A percentile compares a stretch with the other conserved stretches of the same genome.
These are phyloP conservation scores for Aspergillus sp. DNA, from an alignment of 2,329 filamentous ascomycete species.

Conservation along the genomic window DNA sequence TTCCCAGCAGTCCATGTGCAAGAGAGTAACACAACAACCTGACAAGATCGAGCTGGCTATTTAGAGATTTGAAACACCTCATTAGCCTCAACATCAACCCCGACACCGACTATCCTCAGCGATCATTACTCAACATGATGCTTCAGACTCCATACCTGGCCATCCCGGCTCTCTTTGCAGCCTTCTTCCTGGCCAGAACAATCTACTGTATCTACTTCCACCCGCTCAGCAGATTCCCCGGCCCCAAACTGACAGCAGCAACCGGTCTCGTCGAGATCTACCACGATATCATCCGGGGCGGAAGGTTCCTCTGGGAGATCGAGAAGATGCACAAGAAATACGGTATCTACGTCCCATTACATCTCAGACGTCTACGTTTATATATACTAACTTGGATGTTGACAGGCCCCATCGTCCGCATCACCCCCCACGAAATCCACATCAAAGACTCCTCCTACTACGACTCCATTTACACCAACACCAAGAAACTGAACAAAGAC, in stretches of 20 bases:
- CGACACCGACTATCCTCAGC: too few species aligned
- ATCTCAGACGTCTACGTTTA: too few species aligned
- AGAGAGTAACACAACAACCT: too few species aligned
- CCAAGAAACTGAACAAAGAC: slow-evolving; percentile 5
- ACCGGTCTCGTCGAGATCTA: slow-evolving; percentile 30
- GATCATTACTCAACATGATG: too few species aligned
- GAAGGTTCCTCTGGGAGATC: slow-evolving; percentile 25
- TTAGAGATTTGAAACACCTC: too few species aligned
- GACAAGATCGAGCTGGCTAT: too few species aligned
- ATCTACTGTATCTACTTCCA: slow-evolving; percentile 26
- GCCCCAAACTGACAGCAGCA: slow-evolving; percentile 32
- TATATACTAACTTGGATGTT: background rate
- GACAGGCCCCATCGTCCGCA: slow-evolving; percentile 37
- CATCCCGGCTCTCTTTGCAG: background rate
- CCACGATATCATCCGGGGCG: slow-evolving; percentile 25
- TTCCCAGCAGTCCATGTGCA: too few species aligned
- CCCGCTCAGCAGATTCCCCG: slow-evolving; percentile 32
- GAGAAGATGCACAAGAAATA: slow-evolving; percentile 27
- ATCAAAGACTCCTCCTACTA: slow-evolving; percentile 35
- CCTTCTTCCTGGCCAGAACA: background rate
- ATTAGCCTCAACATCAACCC: too few species aligned
- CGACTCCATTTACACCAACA: slow-evolving; percentile 31
- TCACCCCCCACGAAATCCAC: slow-evolving; percentile 38
- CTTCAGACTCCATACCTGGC: too few species aligned
- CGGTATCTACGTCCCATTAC: slow-evolving; percentile 13